These are phyloP conservation scores for Lactarius hengduanensis DNA, from an alignment of 768 basidiomycete genomes.

Conservation along the genomic window DNA sequence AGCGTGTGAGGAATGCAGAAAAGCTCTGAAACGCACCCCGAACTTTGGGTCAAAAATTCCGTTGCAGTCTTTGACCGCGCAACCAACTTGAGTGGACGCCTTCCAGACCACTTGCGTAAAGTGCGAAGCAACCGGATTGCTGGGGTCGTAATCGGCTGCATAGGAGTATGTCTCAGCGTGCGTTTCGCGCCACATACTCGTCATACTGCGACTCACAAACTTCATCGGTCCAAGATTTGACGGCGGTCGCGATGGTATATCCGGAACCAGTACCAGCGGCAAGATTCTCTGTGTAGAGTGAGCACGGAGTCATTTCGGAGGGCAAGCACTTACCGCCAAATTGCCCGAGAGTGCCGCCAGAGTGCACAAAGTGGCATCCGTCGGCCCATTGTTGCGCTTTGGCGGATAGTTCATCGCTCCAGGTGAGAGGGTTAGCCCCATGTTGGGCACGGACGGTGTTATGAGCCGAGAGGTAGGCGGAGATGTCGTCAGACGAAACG, in stretches of 20 bases:
- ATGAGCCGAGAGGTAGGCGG: slow-evolving; percentile 56
- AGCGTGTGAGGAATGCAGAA: background rate
- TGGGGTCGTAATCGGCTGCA: slow-evolving; percentile 56
- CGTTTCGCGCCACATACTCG: slow-evolving; percentile 2
- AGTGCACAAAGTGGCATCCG: slow-evolving; percentile 66
- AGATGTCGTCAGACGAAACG: slow-evolving; percentile 46
- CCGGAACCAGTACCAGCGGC: slow-evolving; percentile 64
- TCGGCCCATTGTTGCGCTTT: slow-evolving; percentile 71
- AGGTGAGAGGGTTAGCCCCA: slow-evolving; percentile 61
- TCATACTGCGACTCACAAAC: slow-evolving; percentile 45
- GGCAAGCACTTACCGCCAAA: slow-evolving; percentile 50
- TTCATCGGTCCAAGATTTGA: slow-evolving; percentile 68
- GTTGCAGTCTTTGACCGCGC: slow-evolving; percentile 52
- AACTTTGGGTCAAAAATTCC: slow-evolving; percentile 52
- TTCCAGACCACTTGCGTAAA: slow-evolving; percentile 83
- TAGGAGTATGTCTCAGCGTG: background rate
- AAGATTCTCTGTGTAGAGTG: slow-evolving; percentile 56
- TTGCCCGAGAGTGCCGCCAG: slow-evolving; percentile 59
- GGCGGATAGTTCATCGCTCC: slow-evolving; percentile 58
- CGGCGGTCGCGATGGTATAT: slow-evolving; percentile 49
- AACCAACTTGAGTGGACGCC: slow-evolving; percentile 58
- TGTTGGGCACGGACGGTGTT: slow-evolving; percentile 62
- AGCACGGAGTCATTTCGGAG: background rate
- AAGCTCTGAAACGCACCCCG: slow-evolving; percentile 44
- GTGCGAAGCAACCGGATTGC: slow-evolving; percentile 59